Evolutionary conservation across 2,329 filamentous ascomycete species (phyloP).

Genomic region (Alternaria ethzedia): DNA sequence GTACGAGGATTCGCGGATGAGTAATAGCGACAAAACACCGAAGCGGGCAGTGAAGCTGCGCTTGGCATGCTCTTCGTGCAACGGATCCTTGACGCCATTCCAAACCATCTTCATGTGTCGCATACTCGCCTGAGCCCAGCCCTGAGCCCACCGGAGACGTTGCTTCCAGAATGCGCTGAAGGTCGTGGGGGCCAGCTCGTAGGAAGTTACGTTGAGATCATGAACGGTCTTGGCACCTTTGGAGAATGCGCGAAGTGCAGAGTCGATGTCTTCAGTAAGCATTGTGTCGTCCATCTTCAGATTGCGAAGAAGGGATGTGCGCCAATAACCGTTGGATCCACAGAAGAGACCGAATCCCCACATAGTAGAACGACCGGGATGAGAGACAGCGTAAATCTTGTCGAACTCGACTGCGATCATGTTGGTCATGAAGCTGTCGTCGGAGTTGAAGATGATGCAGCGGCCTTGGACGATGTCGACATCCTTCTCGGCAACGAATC

Average conservation of each 20-base stretch:
- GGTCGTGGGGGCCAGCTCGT: constrained; percentile 56
- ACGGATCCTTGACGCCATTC: constrained; percentile 46
- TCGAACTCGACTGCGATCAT: constrained; percentile 60
- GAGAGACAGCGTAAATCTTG: constrained; percentile 60
- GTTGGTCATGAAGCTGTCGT: constrained; percentile 52
- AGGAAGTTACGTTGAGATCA: constrained; percentile 58
- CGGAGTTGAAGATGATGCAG: constrained; percentile 57
- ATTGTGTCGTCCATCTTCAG: constrained; percentile 59
- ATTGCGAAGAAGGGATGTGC: constrained; percentile 52
- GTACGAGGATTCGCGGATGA: constrained; percentile 56
- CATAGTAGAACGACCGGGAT: constrained; percentile 56
- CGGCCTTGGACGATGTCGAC: constrained; percentile 58
- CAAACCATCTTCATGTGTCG: constrained; percentile 53
- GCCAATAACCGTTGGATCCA: constrained; percentile 59
- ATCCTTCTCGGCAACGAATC: constrained; percentile 52
- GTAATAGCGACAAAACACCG: constrained; percentile 54
- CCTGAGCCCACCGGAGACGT: constrained; percentile 58
- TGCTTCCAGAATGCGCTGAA: constrained; percentile 58
- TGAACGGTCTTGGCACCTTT: constrained; percentile 54
- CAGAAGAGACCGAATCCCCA: constrained; percentile 59
- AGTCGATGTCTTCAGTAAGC: constrained; percentile 60
- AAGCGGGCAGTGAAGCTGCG: constrained; percentile 49
- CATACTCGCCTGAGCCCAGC: constrained; percentile 58
- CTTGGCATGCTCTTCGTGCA: constrained; percentile 33
- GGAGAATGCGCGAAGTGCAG: constrained; percentile 55